A percentile compares a stretch with the other conserved stretches of the same genome.
phyloP scores from a whole-genome alignment of 2,329 filamentous ascomycete species.

The Lachnellula occidentalis region DNA sequence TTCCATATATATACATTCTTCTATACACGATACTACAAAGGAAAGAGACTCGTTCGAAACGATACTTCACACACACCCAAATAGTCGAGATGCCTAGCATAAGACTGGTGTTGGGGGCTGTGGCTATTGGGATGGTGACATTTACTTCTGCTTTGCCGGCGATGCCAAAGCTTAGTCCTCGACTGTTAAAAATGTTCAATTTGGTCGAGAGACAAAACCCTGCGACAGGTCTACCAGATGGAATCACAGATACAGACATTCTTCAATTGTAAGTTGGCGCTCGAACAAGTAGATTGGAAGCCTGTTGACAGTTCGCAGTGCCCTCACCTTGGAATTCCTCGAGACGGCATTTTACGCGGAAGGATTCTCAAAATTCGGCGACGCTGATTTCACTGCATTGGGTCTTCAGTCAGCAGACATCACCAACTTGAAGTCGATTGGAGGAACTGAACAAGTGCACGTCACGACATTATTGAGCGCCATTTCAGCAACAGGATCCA shows the following conservation, averaged over 20 bases:
- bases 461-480: conserved; percentile 54
- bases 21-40: neutral
- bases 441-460: conserved; percentile 57
- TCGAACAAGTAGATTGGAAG: conserved; percentile 6
- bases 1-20: conserved; percentile 17
- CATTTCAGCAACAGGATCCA: conserved; percentile 55
- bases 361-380: conserved; percentile 62
- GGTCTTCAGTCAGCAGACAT: conserved; percentile 52
- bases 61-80: neutral
- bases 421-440: conserved; percentile 55
- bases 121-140: conserved; percentile 23
- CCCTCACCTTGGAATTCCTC: conserved; percentile 69
- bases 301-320: conserved; percentile 38
- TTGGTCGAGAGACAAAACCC: conserved; percentile 23
- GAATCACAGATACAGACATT: conserved; percentile 45
- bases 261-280: conserved; percentile 43
- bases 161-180: conserved; percentile 22
- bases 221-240: conserved; percentile 30
- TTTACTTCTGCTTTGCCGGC: conserved; percentile 26
- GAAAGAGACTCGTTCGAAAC: neutral
- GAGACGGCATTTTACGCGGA: conserved; percentile 68
- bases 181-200: conserved; percentile 18
- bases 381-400: conserved; percentile 57
- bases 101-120: conserved; percentile 24
- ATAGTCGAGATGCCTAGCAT: conserved; percentile 28